Conservation (phyloP, 345 rosid genomes). For the Punica granatum region DNA sequence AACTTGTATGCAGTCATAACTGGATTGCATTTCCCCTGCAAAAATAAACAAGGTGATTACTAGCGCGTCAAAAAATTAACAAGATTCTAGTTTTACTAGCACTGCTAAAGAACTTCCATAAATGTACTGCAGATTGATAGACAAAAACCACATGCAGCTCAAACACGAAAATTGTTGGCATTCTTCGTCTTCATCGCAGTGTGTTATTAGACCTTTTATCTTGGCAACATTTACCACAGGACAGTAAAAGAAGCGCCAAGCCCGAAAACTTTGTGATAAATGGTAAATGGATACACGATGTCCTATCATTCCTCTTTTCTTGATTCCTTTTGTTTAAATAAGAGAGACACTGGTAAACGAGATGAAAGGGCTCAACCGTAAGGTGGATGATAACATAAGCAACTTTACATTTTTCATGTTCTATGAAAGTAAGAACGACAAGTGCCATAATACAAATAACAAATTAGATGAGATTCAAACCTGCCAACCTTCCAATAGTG, state of each 20-base stretch:
- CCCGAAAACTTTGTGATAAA: background rate
- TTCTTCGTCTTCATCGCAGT: background rate
- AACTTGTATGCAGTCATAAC: conserved; percentile 69
- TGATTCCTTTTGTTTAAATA: background rate
- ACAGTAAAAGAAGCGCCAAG: background rate
- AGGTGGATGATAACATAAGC: background rate
- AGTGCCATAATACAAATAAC: background rate
- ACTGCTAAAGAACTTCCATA: background rate
- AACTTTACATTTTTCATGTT: background rate
- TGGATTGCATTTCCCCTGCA: conserved; percentile 53
- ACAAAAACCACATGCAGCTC: background rate
- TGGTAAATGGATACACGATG: background rate
- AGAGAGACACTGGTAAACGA: background rate
- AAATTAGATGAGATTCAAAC: conserved; percentile 18
- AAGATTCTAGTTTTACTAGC: background rate
- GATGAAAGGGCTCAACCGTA: background rate
- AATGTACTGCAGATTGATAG: background rate
- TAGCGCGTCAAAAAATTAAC: background rate
- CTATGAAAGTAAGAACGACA: background rate
- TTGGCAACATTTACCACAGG: background rate
- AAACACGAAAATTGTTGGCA: background rate
- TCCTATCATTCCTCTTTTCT: background rate
- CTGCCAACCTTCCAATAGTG: conserved; percentile 64
- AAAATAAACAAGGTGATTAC: conserved; percentile 2
- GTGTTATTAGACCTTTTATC: background rate